Conservation (phyloP, 345 rosid species). For the Toxicodendron radicans region DNA sequence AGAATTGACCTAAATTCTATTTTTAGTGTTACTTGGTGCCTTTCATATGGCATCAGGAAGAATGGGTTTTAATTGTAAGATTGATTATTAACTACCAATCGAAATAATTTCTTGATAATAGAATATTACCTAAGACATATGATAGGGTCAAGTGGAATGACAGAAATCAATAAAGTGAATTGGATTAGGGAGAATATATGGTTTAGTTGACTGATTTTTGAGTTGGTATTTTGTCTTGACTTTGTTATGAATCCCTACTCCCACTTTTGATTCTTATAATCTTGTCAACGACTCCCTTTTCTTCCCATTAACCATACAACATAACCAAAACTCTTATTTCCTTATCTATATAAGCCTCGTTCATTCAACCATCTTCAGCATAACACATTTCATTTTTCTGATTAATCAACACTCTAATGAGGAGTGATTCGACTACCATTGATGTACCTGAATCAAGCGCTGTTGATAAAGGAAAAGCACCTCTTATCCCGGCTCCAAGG, state of each 20-base stretch:
- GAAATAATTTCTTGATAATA: background rate
- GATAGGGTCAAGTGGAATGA: background rate
- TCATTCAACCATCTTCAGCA: conserved; percentile 19
- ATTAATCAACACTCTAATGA: conserved; percentile 16
- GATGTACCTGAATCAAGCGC: conserved; percentile 48
- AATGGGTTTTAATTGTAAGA: background rate
- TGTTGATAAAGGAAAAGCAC: conserved; percentile 43
- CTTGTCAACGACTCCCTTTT: conserved; percentile 30
- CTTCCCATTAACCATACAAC: conserved; percentile 3
- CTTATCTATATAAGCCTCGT: conserved; percentile 26
- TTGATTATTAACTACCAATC: too few species aligned
- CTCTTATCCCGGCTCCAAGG: conserved; percentile 31
- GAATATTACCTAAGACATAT: background rate
- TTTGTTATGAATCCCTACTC: conserved; percentile 19
- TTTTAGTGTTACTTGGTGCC: too few species aligned
- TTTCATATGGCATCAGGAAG: too few species aligned
- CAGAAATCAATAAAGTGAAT: background rate
- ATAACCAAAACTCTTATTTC: background rate
- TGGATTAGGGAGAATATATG: conserved; percentile 27
- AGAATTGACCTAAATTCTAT: background rate
- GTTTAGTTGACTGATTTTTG: conserved; percentile 25
- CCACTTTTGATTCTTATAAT: background rate
- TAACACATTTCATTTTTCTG: conserved; percentile 17
- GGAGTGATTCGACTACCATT: conserved; percentile 32
- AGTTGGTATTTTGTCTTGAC: conserved; percentile 20